Percentiles rank a stretch among this genome's conserved stretches.
Conservation (phyloP, 345 rosid species). For the Kandelia obovata region DNA sequence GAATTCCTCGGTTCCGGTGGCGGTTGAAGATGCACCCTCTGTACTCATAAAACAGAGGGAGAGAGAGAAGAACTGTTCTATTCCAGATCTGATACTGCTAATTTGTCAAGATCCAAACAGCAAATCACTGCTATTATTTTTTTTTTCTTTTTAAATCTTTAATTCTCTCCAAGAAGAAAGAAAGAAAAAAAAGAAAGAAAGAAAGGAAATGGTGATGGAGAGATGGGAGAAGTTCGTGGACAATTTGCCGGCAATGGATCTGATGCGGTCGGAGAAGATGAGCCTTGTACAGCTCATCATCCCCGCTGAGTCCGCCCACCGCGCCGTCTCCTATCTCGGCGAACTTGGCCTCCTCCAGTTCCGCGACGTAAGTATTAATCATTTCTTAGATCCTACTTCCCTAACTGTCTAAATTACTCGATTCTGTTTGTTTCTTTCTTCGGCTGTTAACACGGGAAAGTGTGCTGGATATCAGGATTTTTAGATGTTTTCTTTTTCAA, state of each 20-base stretch:
- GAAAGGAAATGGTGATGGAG: slow-evolving; percentile 7
- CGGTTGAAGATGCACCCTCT: slow-evolving; percentile 22
- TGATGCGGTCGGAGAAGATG: slow-evolving; percentile 98
- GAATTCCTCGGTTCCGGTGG: slow-evolving; percentile 21
- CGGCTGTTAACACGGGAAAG: too few species aligned
- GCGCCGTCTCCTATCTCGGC: slow-evolving; percentile 75
- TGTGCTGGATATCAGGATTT: background rate
- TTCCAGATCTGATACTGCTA: slow-evolving; percentile 19
- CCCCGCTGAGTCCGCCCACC: slow-evolving; percentile 88
- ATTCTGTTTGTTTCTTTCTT: background rate
- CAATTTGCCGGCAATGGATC: slow-evolving; percentile 85
- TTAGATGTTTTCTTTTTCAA: background rate
- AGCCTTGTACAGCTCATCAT: slow-evolving; percentile 87
- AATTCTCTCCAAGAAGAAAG: background rate
- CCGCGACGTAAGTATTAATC: slow-evolving; percentile 55
- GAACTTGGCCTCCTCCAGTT: slow-evolving; percentile 78
- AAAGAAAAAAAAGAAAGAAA: background rate
- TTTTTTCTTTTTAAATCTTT: background rate
- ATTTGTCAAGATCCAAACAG: background rate
- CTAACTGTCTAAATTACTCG: background rate
- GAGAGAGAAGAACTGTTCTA: background rate
- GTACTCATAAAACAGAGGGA: slow-evolving; percentile 12
- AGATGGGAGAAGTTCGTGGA: slow-evolving; percentile 59
- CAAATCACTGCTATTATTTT: background rate
- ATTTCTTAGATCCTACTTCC: slow-evolving; percentile 40